Conservation (phyloP, 75 land plant genomes). For the Pseudotsuga menziesii region DNA sequence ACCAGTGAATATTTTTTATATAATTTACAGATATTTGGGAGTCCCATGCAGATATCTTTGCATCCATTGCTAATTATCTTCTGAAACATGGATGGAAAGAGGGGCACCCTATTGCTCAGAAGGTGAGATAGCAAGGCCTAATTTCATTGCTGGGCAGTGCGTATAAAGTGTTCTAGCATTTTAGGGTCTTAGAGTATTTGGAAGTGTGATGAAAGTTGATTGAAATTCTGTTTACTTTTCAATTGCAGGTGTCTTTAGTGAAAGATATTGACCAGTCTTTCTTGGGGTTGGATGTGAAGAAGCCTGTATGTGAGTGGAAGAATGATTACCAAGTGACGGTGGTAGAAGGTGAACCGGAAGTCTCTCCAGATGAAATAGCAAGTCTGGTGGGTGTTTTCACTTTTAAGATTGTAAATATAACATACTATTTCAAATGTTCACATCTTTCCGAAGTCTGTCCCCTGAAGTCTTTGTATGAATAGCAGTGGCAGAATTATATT, state of each 20-base stretch:
- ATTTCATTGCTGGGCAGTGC: background rate
- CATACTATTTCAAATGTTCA: no score
- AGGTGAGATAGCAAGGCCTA: constrained; percentile 11
- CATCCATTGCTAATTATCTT: constrained; percentile 39
- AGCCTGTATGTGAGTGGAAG: constrained; percentile 27
- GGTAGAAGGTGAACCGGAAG: background rate
- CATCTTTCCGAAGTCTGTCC: no score
- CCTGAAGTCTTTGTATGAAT: no score
- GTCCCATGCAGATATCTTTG: constrained; percentile 27
- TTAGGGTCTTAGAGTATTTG: background rate
- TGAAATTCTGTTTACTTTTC: background rate
- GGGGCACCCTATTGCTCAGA: constrained; percentile 32
- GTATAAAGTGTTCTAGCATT: no score
- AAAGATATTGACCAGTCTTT: constrained; percentile 19
- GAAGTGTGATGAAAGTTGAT: background rate
- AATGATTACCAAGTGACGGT: constrained; percentile 12
- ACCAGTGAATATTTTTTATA: background rate
- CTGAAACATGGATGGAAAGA: constrained; percentile 31
- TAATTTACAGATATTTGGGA: constrained; percentile 32
- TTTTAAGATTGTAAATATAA: no score
- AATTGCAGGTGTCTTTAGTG: constrained; percentile 18
- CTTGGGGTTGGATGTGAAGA: constrained; percentile 19
- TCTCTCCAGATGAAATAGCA: constrained; percentile 15
- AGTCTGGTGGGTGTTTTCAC: constrained; percentile 21
- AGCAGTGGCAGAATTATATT: no score